phyloP scores from a whole-genome alignment of 176 grass and related monocot genomes.

The Triticum urartu region DNA sequence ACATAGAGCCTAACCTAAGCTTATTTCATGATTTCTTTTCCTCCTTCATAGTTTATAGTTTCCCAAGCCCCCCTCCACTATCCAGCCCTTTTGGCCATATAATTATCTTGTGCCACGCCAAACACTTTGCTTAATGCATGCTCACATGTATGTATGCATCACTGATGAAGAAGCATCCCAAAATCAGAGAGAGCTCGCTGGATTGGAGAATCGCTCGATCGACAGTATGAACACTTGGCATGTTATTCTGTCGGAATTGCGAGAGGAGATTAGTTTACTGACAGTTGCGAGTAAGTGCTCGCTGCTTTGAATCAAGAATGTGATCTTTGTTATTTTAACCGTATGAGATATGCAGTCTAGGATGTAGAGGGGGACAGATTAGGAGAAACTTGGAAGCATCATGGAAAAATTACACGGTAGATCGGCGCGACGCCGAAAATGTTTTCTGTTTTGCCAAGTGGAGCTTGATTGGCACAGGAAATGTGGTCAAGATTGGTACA shows the following conservation, averaged over 20 bases:
- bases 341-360: constrained; percentile 44
- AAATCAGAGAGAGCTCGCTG: constrained; percentile 35
- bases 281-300: constrained; percentile 50
- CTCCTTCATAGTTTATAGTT: constrained; percentile 21
- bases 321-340: constrained; percentile 52
- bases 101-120: constrained; percentile 46
- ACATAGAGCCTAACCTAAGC: constrained; percentile 41
- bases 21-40: constrained; percentile 23
- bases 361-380: constrained; percentile 37
- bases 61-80: constrained; percentile 44
- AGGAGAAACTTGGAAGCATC: constrained; percentile 38
- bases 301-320: constrained; percentile 61
- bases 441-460: constrained; percentile 39
- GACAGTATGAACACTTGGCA: constrained; percentile 37
- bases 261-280: constrained; percentile 44
- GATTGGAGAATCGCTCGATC: constrained; percentile 36
- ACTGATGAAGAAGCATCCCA: constrained; percentile 40
- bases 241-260: constrained; percentile 45
- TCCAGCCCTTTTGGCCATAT: constrained; percentile 40
- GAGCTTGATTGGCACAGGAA: constrained; percentile 36
- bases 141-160: constrained; percentile 31
- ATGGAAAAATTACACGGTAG: constrained; percentile 32
- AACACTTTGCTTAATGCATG: constrained; percentile 50
- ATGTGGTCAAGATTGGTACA: constrained; percentile 39
- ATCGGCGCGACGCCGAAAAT: background rate